Conservation (phyloP, 176 grass and related monocot species). For the Themeda triandra region DNA sequence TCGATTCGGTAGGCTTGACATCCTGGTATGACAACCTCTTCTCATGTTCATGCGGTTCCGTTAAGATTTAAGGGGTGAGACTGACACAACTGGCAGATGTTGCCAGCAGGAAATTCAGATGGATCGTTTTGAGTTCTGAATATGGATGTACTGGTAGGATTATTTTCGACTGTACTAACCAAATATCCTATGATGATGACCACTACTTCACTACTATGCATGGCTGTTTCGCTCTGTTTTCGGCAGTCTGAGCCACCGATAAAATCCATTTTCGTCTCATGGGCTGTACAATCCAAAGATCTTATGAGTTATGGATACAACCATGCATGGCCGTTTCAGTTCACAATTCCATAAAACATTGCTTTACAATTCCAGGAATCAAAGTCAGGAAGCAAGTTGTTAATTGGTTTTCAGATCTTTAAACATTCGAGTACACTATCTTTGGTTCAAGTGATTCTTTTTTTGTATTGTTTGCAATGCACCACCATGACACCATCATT, state of each 20-base stretch:
- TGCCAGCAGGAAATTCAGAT: background rate
- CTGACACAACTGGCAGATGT: background rate
- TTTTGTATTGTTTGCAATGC: background rate
- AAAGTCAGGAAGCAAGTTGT: background rate
- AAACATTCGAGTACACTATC: background rate
- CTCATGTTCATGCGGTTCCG: background rate
- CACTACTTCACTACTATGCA: background rate
- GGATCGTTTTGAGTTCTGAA: background rate
- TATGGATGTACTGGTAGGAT: background rate
- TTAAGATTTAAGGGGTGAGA: background rate
- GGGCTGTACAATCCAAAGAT: background rate
- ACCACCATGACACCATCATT: background rate
- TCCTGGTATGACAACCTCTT: slow-evolving; percentile 43
- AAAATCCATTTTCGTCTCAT: too few species aligned
- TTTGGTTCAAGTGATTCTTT: background rate
- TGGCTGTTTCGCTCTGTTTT: background rate
- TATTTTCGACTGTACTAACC: background rate
- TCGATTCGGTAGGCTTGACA: slow-evolving; percentile 58
- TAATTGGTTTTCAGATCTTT: background rate
- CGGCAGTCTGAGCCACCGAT: too few species aligned
- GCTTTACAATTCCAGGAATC: background rate
- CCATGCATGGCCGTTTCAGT: background rate
- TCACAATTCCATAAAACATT: background rate
- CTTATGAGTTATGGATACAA: background rate
- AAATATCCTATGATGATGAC: background rate